Evolutionary conservation across 306 rosid genomes (phyloP).

Genomic region (Hippophae gyantsensis): DNA sequence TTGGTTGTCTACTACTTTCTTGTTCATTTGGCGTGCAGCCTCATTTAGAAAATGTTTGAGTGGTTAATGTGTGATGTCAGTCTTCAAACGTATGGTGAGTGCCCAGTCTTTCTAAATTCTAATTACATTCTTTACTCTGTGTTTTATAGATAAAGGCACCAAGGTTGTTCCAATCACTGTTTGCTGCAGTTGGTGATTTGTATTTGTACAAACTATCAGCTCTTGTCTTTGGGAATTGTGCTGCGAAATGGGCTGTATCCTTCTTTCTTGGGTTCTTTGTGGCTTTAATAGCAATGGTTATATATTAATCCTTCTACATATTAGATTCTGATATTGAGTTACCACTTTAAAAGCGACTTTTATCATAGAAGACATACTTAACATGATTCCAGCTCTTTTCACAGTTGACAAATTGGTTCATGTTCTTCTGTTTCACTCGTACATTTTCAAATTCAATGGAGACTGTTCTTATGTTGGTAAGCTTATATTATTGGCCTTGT

Average conservation of each 20-base stretch:
- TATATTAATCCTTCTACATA: slow-evolving; percentile 7
- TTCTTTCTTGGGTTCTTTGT: slow-evolving; percentile 6
- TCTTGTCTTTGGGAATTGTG: slow-evolving; percentile 46
- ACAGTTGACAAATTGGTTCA: slow-evolving; percentile 78
- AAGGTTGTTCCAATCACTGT: slow-evolving; percentile 60
- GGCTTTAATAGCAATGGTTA: not conserved
- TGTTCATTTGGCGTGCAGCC: too few relatives aligned
- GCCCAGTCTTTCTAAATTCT: not conserved
- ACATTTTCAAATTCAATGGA: slow-evolving; percentile 83
- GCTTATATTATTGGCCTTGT: slow-evolving; percentile 90
- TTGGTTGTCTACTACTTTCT: too few relatives aligned
- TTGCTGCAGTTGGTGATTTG: slow-evolving; percentile 76
- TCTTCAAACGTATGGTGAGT: not conserved
- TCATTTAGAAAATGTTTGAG: too few relatives aligned
- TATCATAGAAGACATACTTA: slow-evolving; percentile 26
- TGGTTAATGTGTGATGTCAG: not conserved
- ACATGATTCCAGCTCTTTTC: slow-evolving; percentile 69
- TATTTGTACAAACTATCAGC: slow-evolving; percentile 62
- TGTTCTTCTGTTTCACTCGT: slow-evolving; percentile 71
- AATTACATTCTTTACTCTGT: slow-evolving; percentile 10
- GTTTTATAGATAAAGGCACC: slow-evolving; percentile 66
- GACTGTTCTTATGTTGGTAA: slow-evolving; percentile 70
- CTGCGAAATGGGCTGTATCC: slow-evolving; percentile 95
- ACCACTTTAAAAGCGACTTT: slow-evolving; percentile 7
- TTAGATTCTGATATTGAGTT: slow-evolving; percentile 14